These are phyloP conservation scores for Tremellales sp. DNA, from an alignment of 1,284 basidiomycete genomes.

Conservation along the genomic window DNA sequence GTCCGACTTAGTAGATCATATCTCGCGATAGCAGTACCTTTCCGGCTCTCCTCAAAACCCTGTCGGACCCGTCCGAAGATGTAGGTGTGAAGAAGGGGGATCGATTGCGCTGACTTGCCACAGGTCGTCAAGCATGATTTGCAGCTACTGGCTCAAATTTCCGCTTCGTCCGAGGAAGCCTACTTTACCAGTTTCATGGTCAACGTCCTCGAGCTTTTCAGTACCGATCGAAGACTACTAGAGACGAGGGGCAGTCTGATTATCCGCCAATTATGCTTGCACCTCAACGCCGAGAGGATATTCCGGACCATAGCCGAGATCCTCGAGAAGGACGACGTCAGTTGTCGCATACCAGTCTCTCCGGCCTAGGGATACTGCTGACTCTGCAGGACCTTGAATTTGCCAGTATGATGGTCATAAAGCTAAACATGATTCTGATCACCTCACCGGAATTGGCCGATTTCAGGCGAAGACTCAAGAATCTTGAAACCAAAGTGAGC, in stretches of 20 bases:
- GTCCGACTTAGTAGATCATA: constrained; percentile 64
- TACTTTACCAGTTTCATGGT: constrained; percentile 96
- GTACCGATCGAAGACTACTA: constrained; percentile 83
- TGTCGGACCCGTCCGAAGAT: constrained; percentile 95
- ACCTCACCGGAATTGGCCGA: constrained; percentile 93
- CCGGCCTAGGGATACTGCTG: too few relatives aligned
- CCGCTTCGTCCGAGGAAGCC: constrained; percentile 82
- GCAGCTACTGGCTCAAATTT: constrained; percentile 91
- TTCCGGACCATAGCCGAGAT: constrained; percentile 96
- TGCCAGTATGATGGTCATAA: constrained; percentile 94
- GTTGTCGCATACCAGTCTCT: constrained; percentile 29
- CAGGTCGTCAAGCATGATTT: constrained; percentile 93
- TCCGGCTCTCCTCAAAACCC: constrained; percentile 87
- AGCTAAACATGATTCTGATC: constrained; percentile 93
- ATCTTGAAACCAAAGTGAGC: constrained; percentile 81
- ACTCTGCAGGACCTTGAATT: constrained; percentile 80
- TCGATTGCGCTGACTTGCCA: too few relatives aligned
- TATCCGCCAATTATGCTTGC: constrained; percentile 89
- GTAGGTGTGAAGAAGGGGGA: constrained; percentile 48
- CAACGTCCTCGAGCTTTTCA: constrained; percentile 89
- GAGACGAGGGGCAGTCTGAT: constrained; percentile 93
- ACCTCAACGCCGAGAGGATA: constrained; percentile 92
- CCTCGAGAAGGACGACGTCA: constrained; percentile 91
- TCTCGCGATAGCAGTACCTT: constrained; percentile 96
- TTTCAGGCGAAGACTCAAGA: constrained; percentile 87